Evolutionary conservation across 371 early-diverging fungal genomes (phyloP), one percentile per base, ranked within the genome.

Genomic region (Mortierella sp.): DNA sequence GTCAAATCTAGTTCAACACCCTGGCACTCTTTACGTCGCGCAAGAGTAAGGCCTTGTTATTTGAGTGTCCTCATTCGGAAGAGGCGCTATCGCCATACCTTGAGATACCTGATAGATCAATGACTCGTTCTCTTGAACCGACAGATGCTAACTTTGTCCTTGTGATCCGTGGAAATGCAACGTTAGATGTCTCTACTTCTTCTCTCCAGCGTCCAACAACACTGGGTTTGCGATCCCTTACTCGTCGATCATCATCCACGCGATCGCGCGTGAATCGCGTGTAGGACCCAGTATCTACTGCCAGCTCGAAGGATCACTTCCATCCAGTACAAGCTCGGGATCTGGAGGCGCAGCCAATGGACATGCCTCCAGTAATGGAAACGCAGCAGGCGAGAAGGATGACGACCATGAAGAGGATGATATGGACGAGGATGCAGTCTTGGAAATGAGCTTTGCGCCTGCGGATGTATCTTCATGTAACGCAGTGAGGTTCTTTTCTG

Each of bases 181-280:
- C n/a, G n/a, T n/a, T n/a, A 74, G 74, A 30, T 74, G 65, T 28
- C 61, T 88, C 2, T 88, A 85, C 55, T 90, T 87, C 64, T 87
- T 84, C 74, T 87, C 86, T 0, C 50, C 68, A 3, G 52, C 26
- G 4, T 68, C 71, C n/a, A n/a, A n/a, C 2, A 56, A 78, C 23
- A 66, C 81, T 12, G 90, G 90, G 12, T 84, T 92, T 49, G 74
- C 90, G 13, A 83, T 94, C 55, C 87, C 89, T 55, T 94, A 93
- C 54, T 89, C 86, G 0, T 84, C 87, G 57, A 90, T 94, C 58
- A 87, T 91, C 38, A 91, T 94, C 57, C 93, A 94, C 57, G 95
- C 95, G 19, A 88, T 91, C 51, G 91, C 93, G 7, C 86, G 90
- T 47, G 85, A 83, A 28, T 42, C 63, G n/a, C 82, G 81, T 18